phyloP scores from a whole-genome alignment of 2,329 filamentous ascomycete genomes.

The Diplodia mutila region DNA sequence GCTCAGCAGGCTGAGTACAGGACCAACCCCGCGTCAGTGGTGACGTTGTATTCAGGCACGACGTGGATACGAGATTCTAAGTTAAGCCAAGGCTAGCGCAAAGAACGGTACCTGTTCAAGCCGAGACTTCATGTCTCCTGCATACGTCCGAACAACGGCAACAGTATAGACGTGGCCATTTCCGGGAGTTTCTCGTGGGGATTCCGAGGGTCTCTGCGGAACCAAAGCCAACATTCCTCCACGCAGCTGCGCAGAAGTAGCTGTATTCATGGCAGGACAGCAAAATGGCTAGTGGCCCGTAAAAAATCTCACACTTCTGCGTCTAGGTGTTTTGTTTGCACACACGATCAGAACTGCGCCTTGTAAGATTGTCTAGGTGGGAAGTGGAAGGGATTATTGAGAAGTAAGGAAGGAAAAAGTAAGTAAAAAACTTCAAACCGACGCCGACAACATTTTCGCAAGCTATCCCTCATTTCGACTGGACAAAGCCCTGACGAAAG shows the following conservation, averaged over 20 bases:
- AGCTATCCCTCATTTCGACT: neutral
- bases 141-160: neutral
- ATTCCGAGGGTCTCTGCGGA: too few species aligned
- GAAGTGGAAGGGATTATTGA: too few species aligned
- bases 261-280: too few species aligned
- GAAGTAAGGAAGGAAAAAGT: too few species aligned
- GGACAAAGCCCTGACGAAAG: neutral
- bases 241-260: too few species aligned
- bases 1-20: neutral
- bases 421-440: too few species aligned
- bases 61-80: neutral
- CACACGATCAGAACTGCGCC: too few species aligned
- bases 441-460: neutral
- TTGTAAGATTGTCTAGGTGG: too few species aligned
- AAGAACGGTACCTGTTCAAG: neutral
- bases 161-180: neutral
- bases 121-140: neutral
- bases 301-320: too few species aligned
- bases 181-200: neutral
- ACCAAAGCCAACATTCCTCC: too few species aligned
- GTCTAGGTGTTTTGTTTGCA: too few species aligned
- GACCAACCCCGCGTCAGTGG: neutral
- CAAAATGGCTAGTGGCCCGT: too few species aligned
- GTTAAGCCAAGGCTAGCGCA: constrained; percentile 3
- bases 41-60: neutral